Base-by-base conservation (phyloP, 2,329 filamentous ascomycete genomes). In the Ophiostoma himal-ulmi region DNA sequence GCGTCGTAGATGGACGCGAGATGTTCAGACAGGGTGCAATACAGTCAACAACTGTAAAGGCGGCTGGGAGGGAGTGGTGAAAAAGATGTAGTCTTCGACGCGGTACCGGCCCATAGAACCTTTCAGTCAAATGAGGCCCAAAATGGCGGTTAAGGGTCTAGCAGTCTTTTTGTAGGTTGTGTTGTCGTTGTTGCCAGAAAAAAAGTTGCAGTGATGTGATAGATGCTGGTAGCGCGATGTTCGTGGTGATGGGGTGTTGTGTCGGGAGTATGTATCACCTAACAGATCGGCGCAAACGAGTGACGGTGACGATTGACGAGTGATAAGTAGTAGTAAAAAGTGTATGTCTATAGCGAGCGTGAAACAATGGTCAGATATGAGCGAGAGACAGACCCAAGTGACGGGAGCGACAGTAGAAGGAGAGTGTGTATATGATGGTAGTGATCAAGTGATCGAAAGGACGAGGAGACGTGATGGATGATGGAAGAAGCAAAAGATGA, bases 311-410 rank as follows among this genome's bases (percentile, higher is more conserved):
- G 30, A 30, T 30, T 30, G 37, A n/a, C 10, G 20, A 6, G 37
- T 17, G 57, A 14, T 17, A 17, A 44, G 36, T 11, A 22, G 30
- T 68, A 5, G 30, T 6, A 44, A n/a, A 14, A 48, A n/a, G 52
- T 36, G 30, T 65, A 13, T 30, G 48, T 57, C 22, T 26, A 57
- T 30, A 68, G 52, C 36, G 37, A 68, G 37, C 36, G 70, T 39
- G 26, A 44, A 30, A 39, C 7, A 64, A 44, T 68, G 71, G 73
- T 72, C 73, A 74, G 69, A 71, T 65, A 64, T 68, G 69, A 74
- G 72, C 72, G 72, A 74, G 65, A 70, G 73, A 72, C 71, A 68
- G 72, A 72, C 69, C 69, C 34, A 30, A n/a, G 39, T n/a, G 64
- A 30, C 41, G 39, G 13, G 11, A 67, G 44, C 37, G n/a, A 60